These are phyloP conservation scores for Bisporella sp. DNA, from an alignment of 2,329 filamentous ascomycete species.

Conservation along the genomic window DNA sequence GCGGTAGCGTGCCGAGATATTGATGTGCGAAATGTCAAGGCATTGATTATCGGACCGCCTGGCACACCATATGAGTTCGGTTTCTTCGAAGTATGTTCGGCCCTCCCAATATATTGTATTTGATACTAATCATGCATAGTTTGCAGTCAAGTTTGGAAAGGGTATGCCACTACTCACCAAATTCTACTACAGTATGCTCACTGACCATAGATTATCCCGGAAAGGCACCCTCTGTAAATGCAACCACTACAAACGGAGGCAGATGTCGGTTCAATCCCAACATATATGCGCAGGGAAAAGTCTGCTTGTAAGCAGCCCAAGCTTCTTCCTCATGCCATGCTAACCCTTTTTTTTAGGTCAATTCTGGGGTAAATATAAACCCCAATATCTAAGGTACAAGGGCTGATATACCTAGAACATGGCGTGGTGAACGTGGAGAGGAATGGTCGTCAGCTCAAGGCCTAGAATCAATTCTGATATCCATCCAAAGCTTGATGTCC, in stretches of 20 bases:
- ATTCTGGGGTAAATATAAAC: constrained; percentile 63
- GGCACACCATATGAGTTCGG: constrained; percentile 96
- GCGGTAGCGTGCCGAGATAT: constrained; percentile 81
- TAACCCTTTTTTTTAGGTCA: constrained; percentile 50
- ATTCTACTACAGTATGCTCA: constrained; percentile 5
- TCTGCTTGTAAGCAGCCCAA: constrained; percentile 68
- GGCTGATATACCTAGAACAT: constrained; percentile 57
- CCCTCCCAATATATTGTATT: neutral
- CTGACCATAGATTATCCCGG: constrained; percentile 66
- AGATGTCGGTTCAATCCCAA: constrained; percentile 92
- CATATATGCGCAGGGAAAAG: constrained; percentile 85
- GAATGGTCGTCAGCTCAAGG: constrained; percentile 97
- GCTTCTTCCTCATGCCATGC: constrained; percentile 1
- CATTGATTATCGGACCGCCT: constrained; percentile 84
- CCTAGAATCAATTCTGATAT: constrained; percentile 86
- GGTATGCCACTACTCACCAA: constrained; percentile 38
- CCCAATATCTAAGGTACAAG: neutral
- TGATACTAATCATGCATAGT: constrained; percentile 39
- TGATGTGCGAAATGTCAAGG: constrained; percentile 82
- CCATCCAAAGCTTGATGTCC: constrained; percentile 95
- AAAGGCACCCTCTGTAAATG: constrained; percentile 54
- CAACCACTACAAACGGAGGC: constrained; percentile 82
- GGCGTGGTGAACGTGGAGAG: constrained; percentile 83
- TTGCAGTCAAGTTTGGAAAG: constrained; percentile 68
- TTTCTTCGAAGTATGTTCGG: constrained; percentile 73